These are phyloP conservation scores for Aquilaria malaccensis DNA, from an alignment of 345 rosid species.

Conservation along the genomic window DNA sequence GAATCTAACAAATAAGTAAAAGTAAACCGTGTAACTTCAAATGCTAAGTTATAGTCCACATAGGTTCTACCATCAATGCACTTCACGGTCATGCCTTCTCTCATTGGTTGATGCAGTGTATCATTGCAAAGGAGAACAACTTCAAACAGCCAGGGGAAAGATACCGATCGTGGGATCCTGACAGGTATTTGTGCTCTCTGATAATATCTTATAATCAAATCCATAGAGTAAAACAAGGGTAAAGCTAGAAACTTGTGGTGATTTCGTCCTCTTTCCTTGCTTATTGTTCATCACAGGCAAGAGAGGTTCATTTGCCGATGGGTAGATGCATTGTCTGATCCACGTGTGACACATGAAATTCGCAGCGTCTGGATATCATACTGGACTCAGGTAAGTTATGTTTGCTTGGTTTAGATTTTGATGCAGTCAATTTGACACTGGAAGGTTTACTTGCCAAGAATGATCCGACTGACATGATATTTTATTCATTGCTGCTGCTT, in stretches of 20 bases:
- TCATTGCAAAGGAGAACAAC: slow-evolving; percentile 83
- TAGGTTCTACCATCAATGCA: too few relatives aligned
- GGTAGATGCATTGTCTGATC: slow-evolving; percentile 69
- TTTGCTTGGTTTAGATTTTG: background rate
- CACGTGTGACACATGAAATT: slow-evolving; percentile 82
- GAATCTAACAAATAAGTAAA: too few relatives aligned
- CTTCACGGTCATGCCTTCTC: too few relatives aligned
- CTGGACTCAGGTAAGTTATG: slow-evolving; percentile 59
- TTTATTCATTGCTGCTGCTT: background rate
- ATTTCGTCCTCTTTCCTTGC: background rate
- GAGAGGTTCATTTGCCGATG: slow-evolving; percentile 69
- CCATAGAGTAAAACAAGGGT: background rate
- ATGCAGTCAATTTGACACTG: background rate
- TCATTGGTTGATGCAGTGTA: slow-evolving; percentile 37
- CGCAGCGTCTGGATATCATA: slow-evolving; percentile 81
- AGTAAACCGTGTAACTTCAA: too few relatives aligned
- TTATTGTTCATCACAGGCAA: slow-evolving; percentile 45
- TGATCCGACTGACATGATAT: background rate
- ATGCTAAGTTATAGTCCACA: too few relatives aligned
- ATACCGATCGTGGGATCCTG: slow-evolving; percentile 69
- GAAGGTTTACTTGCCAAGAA: too few relatives aligned
- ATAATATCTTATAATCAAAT: too few relatives aligned
- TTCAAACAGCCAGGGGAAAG: slow-evolving; percentile 95
- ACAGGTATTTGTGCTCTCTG: slow-evolving; percentile 43
- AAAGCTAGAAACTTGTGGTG: background rate